Percentiles rank a stretch among this genome's conserved stretches.
phyloP scores from a whole-genome alignment of 208 protist genomes.

The Acanthamoeba culbertsoni region DNA sequence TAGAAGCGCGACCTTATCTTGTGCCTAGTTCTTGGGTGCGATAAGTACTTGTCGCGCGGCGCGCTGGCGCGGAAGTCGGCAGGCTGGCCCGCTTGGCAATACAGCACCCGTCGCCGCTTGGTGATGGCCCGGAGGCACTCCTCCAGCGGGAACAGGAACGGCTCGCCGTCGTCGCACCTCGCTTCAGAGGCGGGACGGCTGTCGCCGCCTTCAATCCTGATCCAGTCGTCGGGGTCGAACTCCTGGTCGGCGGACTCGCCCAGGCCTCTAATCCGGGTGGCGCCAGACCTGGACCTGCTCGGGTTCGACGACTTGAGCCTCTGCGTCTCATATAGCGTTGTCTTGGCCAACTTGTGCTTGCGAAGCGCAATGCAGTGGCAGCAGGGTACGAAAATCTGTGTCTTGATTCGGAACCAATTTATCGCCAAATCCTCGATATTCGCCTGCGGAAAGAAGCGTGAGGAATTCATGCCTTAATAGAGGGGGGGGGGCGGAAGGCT shows the following conservation, averaged over 20 bases:
- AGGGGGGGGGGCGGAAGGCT: not conserved
- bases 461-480: not conserved
- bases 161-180: not conserved
- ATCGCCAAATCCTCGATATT: slow-evolving; percentile 39
- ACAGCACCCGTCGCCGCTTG: not conserved
- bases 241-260: not conserved
- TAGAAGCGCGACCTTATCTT: not conserved
- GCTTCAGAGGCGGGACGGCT: not conserved
- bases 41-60: too few species aligned
- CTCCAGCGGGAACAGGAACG: slow-evolving; percentile 17
- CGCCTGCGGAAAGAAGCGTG: not conserved
- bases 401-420: slow-evolving; percentile 33
- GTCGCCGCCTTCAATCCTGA: not conserved
- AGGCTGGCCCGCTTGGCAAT: not conserved
- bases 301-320: too few species aligned
- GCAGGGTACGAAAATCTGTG: slow-evolving; percentile 7
- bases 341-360: slow-evolving; percentile 23
- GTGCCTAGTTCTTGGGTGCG: not conserved
- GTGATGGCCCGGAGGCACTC: slow-evolving; percentile 43
- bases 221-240: not conserved
- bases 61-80: not conserved
- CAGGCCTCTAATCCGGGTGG: not conserved
- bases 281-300: too few species aligned
- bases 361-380: slow-evolving; percentile 22
- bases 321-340: not conserved